phyloP scores from a whole-genome alignment of 1,284 basidiomycete species.

The Ustilago shanxiensis region DNA sequence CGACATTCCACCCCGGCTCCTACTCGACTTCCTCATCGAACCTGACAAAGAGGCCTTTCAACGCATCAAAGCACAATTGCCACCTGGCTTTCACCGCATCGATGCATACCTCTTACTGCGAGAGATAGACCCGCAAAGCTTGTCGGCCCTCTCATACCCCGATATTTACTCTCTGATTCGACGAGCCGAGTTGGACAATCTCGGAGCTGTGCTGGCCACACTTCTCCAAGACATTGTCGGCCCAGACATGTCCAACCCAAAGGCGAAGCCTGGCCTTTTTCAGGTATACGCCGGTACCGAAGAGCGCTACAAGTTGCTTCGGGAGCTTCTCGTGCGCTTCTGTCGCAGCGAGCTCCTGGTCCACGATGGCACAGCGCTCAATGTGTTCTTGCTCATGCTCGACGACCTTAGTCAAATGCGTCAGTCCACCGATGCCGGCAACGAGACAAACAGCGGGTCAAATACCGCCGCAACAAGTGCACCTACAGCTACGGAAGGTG shows the following conservation, averaged over 20 bases:
- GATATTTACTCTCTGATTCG: conserved; percentile 34
- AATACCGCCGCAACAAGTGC: background rate
- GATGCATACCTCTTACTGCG: conserved; percentile 45
- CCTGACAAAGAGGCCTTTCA: conserved; percentile 11
- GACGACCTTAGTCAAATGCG: conserved; percentile 33
- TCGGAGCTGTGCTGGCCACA: conserved; percentile 32
- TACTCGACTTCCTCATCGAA: conserved; percentile 29
- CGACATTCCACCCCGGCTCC: conserved; percentile 10
- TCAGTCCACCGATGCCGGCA: background rate
- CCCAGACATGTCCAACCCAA: conserved; percentile 13
- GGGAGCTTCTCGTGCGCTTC: conserved; percentile 28
- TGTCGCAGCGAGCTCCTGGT: conserved; percentile 22
- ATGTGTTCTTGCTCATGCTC: conserved; percentile 42
- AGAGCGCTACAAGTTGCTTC: conserved; percentile 38
- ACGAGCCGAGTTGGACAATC: conserved; percentile 10
- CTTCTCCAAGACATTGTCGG: conserved; percentile 43
- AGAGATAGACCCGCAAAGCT: conserved; percentile 24
- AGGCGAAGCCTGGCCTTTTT: conserved; percentile 28
- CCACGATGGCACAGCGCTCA: conserved; percentile 29
- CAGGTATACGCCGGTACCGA: conserved; percentile 33
- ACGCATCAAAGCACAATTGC: conserved; percentile 17
- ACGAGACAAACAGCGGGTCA: background rate
- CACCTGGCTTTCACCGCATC: conserved; percentile 19
- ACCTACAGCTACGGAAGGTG: background rate
- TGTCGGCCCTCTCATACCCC: conserved; percentile 20